A percentile compares a stretch with the other conserved stretches of the same genome.
phyloP scores from a whole-genome alignment of 2,329 filamentous ascomycete species.

The Fusarium neocosmosporiellum region DNA sequence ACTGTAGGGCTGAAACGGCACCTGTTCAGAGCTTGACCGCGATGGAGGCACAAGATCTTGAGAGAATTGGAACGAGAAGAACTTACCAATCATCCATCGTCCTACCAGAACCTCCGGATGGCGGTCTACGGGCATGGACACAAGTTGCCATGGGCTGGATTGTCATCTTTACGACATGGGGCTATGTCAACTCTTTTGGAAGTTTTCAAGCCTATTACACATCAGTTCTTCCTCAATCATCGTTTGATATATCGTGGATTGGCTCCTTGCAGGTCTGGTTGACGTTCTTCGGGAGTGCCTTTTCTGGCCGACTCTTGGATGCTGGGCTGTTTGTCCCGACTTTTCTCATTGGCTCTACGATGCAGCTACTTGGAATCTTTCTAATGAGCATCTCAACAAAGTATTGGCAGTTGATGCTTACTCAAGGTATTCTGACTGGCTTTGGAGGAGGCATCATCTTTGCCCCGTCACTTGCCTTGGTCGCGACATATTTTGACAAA shows the following conservation, averaged over 20 bases:
- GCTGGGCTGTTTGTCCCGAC: constrained; percentile 56
- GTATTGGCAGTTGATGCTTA: constrained; percentile 63
- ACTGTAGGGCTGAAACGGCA: background rate
- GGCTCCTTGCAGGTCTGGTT: constrained; percentile 59
- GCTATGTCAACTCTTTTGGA: constrained; percentile 59
- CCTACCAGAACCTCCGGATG: constrained; percentile 38
- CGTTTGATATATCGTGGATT: constrained; percentile 59
- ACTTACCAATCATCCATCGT: background rate
- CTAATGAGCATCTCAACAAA: constrained; percentile 53
- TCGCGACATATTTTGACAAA: constrained; percentile 69
- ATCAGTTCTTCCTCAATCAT: constrained; percentile 40
- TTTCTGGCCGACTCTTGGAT: constrained; percentile 58
- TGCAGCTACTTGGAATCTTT: constrained; percentile 59
- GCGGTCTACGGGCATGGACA: constrained; percentile 47
- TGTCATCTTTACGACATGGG: constrained; percentile 56
- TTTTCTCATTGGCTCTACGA: constrained; percentile 50
- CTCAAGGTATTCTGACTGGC: constrained; percentile 64
- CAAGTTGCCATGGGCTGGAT: constrained; percentile 55
- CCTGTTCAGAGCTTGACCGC: background rate
- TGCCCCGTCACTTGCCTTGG: constrained; percentile 65
- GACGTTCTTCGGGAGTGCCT: constrained; percentile 54
- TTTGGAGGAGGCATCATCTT: constrained; percentile 66
- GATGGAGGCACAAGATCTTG: background rate
- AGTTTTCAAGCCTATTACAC: constrained; percentile 58
- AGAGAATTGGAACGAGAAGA: background rate